These are phyloP conservation scores for Ogataea paraovalis DNA, from an alignment of 805 yeast species.

Conservation along the genomic window DNA sequence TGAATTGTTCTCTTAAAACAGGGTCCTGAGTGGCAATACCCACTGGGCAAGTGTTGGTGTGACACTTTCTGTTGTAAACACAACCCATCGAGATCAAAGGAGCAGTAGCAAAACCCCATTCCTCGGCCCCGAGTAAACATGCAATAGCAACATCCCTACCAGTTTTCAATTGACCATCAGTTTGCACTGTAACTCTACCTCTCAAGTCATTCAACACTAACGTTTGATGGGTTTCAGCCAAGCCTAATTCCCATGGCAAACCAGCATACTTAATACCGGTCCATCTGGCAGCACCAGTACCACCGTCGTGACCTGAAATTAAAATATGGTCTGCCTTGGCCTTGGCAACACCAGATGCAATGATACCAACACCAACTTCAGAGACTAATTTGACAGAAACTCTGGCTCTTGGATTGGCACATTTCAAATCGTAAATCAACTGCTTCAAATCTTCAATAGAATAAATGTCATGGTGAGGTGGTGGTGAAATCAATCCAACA, in stretches of 20 bases:
- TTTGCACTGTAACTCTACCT: conserved; percentile 92
- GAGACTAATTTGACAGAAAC: conserved; percentile 95
- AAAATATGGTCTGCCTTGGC: conserved; percentile 97
- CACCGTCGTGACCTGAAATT: conserved; percentile 98
- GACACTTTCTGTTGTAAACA: conserved; percentile 94
- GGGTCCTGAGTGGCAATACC: conserved; percentile 99
- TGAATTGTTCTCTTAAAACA: conserved; percentile 81
- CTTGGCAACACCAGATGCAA: conserved; percentile 98
- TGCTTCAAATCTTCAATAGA: conserved; percentile 98
- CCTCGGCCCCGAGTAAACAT: conserved; percentile 94
- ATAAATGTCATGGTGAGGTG: conserved; percentile 98
- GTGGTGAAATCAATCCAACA: conserved; percentile 96
- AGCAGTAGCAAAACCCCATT: conserved; percentile 97
- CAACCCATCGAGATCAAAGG: conserved; percentile 98
- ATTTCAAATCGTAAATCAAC: conserved; percentile 91
- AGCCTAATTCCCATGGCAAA: conserved; percentile 97
- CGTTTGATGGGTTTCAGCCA: conserved; percentile 98
- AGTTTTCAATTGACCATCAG: conserved; percentile 97
- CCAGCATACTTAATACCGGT: conserved; percentile 97
- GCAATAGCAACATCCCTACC: conserved; percentile 98
- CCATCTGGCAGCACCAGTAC: conserved; percentile 99
- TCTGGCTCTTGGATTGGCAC: conserved; percentile 95
- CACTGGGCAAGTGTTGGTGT: conserved; percentile 91
- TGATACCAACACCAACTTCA: conserved; percentile 98
- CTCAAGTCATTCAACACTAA: conserved; percentile 91